phyloP scores from a whole-genome alignment of 208 protist genomes.

The Leptomonas pyrrhocoris region DNA sequence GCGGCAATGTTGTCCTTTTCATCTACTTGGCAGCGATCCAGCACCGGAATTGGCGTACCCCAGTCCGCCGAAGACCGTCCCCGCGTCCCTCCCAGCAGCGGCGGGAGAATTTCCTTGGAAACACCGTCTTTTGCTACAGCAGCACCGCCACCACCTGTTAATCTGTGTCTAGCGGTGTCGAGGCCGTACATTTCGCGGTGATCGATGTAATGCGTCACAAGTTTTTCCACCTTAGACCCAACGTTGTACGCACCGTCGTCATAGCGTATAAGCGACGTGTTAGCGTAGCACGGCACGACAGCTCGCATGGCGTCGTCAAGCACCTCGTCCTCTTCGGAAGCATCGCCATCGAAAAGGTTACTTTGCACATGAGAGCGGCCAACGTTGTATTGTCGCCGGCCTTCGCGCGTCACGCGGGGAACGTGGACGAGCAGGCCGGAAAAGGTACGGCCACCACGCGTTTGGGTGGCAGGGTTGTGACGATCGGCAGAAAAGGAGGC shows the following conservation, averaged over 20 bases:
- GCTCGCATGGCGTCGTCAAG: constrained; percentile 82
- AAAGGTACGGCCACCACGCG: constrained; percentile 28
- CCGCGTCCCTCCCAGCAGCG: constrained; percentile 4
- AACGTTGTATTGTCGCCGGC: constrained; percentile 79
- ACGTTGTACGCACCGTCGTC: constrained; percentile 83
- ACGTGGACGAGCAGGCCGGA: constrained; percentile 40
- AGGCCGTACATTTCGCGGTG: constrained; percentile 77
- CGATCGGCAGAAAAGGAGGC: constrained; percentile 1
- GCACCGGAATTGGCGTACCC: constrained; percentile 13
- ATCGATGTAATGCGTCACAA: constrained; percentile 66
- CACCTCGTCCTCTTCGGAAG: constrained; percentile 74
- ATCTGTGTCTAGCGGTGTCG: constrained; percentile 32
- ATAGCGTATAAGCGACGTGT: constrained; percentile 65
- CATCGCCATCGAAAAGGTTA: constrained; percentile 30
- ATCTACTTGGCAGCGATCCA: constrained; percentile 24
- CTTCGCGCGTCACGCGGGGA: constrained; percentile 56
- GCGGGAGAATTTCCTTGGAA: constrained; percentile 9
- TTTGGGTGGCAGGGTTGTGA: background rate
- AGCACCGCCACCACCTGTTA: background rate
- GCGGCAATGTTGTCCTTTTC: constrained; percentile 1
- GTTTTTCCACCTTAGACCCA: constrained; percentile 48
- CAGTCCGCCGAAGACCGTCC: constrained; percentile 22
- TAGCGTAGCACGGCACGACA: constrained; percentile 72
- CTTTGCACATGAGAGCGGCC: constrained; percentile 54
- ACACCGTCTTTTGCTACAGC: background rate